Evolutionary conservation across 805 yeast species (phyloP).

Genomic region (Metschnikowia lachancei): DNA sequence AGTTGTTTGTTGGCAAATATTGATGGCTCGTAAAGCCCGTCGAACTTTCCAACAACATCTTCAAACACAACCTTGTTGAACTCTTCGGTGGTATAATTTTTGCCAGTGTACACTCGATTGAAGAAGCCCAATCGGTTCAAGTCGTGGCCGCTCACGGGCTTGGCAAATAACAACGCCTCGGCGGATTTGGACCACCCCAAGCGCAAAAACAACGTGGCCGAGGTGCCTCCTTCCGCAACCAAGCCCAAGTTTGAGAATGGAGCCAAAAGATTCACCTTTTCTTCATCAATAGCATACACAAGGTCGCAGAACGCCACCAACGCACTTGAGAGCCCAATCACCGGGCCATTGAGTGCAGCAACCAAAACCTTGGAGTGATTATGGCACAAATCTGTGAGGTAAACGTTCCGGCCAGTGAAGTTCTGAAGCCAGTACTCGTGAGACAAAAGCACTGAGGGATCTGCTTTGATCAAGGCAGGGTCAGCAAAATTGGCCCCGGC

Average conservation of each 20-base stretch:
- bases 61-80: constrained; percentile 43
- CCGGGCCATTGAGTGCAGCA: constrained; percentile 83
- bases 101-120: constrained; percentile 50
- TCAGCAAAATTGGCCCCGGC: constrained; percentile 78
- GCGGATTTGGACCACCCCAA: constrained; percentile 71
- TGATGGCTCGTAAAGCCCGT: constrained; percentile 46
- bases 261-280: constrained; percentile 55
- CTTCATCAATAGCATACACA: constrained; percentile 61
- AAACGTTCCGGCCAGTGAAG: constrained; percentile 70
- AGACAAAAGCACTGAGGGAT: constrained; percentile 30
- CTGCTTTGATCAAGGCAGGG: constrained; percentile 28
- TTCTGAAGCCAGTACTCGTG: constrained; percentile 48
- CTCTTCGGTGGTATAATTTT: constrained; percentile 35
- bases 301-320: constrained; percentile 74
- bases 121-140: constrained; percentile 58
- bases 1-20: constrained; percentile 47
- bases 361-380: constrained; percentile 70
- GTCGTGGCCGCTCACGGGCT: constrained; percentile 60
- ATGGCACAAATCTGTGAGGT: constrained; percentile 62
- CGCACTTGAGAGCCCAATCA: constrained; percentile 73
- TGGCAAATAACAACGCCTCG: constrained; percentile 69
- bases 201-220: constrained; percentile 64
- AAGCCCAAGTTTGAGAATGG: constrained; percentile 84
- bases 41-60: constrained; percentile 34
- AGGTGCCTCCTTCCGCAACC: constrained; percentile 77